Percentiles rank a stretch among this genome's conserved stretches.
These are phyloP conservation scores for Termitomyces sp. DNA, from an alignment of 768 basidiomycete genomes.

Conservation along the genomic window DNA sequence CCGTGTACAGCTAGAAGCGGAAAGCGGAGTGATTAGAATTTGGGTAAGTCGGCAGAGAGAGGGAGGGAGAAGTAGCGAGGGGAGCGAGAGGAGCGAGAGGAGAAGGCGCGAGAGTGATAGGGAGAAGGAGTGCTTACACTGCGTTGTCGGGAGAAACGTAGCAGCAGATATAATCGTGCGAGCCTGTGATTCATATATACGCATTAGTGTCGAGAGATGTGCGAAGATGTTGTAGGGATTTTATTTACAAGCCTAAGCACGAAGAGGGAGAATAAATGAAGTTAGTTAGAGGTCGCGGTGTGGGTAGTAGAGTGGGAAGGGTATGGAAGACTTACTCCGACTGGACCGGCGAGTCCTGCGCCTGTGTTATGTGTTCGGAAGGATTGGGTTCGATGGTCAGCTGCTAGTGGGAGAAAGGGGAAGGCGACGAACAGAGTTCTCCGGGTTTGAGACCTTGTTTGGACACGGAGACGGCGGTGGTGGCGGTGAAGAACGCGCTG, in stretches of 20 bases:
- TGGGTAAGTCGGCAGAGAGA: too few species aligned
- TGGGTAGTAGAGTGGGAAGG: not conserved
- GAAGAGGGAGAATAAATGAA: too few species aligned
- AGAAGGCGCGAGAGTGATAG: too few species aligned
- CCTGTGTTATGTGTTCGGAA: not conserved
- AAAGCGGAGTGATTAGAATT: too few species aligned
- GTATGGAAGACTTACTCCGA: constrained; percentile 6
- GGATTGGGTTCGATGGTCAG: not conserved
- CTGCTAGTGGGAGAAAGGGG: not conserved
- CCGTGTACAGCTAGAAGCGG: too few species aligned
- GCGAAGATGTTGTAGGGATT: not conserved
- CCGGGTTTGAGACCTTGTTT: constrained; percentile 1
- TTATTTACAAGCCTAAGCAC: constrained; percentile 9
- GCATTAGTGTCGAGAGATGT: not conserved
- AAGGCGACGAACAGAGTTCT: constrained; percentile 6
- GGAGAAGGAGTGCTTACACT: not conserved
- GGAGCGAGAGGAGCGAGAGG: too few species aligned
- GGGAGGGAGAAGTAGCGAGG: too few species aligned
- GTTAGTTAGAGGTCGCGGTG: too few species aligned
- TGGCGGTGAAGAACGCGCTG: not conserved
- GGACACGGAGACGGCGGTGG: not conserved
- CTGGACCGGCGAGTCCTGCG: constrained; percentile 12
- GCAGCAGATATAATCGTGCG: not conserved
- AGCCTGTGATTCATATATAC: not conserved
- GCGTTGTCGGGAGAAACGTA: constrained; percentile 9